Conservation (phyloP, 2,329 filamentous ascomycete species). For the Cercospora sp. region DNA sequence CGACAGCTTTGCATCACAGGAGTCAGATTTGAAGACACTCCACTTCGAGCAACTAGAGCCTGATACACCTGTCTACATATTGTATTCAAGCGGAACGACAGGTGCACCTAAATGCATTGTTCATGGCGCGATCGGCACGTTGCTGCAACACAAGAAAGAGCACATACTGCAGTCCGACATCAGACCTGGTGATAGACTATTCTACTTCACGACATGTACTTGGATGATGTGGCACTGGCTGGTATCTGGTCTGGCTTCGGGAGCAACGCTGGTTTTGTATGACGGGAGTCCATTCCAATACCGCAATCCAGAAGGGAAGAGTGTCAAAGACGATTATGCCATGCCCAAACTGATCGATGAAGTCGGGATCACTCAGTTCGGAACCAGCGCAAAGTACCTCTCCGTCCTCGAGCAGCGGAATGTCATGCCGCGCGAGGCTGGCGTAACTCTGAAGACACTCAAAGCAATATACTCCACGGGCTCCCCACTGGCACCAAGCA, state of each 20-base stretch:
- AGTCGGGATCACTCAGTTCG: slow-evolving; percentile 85
- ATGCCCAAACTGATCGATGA: slow-evolving; percentile 81
- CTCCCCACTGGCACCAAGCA: slow-evolving; percentile 87
- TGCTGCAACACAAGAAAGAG: slow-evolving; percentile 97
- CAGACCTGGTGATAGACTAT: slow-evolving; percentile 68
- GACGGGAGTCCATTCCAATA: slow-evolving; percentile 83
- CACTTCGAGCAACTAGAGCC: slow-evolving; percentile 75
- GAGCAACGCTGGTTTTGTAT: slow-evolving; percentile 82
- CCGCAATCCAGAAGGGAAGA: slow-evolving; percentile 46
- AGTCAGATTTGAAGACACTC: slow-evolving; percentile 24
- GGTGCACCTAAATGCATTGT: slow-evolving; percentile 88
- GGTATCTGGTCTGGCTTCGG: slow-evolving; percentile 78
- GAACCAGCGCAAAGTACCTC: slow-evolving; percentile 91
- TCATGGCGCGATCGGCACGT: slow-evolving; percentile 83
- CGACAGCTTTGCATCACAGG: slow-evolving; percentile 45
- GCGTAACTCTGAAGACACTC: slow-evolving; percentile 61
- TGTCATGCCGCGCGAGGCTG: slow-evolving; percentile 58
- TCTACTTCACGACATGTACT: slow-evolving; percentile 92
- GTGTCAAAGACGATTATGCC: slow-evolving; percentile 70
- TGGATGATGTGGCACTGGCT: slow-evolving; percentile 99
- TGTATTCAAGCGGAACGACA: slow-evolving; percentile 92
- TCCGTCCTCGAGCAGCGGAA: slow-evolving; percentile 81
- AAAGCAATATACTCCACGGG: slow-evolving; percentile 92
- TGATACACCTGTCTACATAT: slow-evolving; percentile 87
- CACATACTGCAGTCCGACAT: slow-evolving; percentile 86